Conservation (phyloP, 2,329 filamentous ascomycete species). For the Alternaria triticina region DNA sequence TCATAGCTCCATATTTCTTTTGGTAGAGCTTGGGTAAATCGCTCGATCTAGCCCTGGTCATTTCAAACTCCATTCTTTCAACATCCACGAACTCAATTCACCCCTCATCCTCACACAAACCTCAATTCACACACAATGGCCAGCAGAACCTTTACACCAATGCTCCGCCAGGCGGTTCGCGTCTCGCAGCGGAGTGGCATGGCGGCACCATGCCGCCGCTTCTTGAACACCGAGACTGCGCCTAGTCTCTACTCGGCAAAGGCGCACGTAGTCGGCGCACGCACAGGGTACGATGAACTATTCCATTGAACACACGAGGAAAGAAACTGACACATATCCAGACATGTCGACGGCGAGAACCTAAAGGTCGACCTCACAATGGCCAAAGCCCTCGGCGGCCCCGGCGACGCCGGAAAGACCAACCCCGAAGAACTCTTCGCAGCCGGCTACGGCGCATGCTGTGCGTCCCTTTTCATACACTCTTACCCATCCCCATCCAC, state of each 20-base stretch:
- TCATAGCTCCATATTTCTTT: slow-evolving; percentile 2
- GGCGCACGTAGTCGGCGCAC: slow-evolving; percentile 50
- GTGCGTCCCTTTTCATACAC: too few species aligned
- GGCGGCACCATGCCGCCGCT: slow-evolving; percentile 26
- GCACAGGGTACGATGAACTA: slow-evolving; percentile 31
- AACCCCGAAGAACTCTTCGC: slow-evolving; percentile 56
- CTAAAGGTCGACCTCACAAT: slow-evolving; percentile 51
- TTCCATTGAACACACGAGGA: neutral
- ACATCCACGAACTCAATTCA: too few species aligned
- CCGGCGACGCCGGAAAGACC: slow-evolving; percentile 53
- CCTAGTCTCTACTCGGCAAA: slow-evolving; percentile 49
- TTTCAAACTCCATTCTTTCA: too few species aligned
- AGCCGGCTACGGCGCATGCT: slow-evolving; percentile 57
- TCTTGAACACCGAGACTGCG: slow-evolving; percentile 50
- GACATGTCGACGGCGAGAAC: slow-evolving; percentile 44
- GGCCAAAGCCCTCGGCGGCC: slow-evolving; percentile 54
- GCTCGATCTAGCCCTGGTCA: neutral
- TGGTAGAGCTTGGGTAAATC: neutral
- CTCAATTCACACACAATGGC: slow-evolving; percentile 15
- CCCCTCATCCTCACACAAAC: neutral
- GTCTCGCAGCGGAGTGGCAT: slow-evolving; percentile 6
- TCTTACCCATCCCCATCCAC: too few species aligned
- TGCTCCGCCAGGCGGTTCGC: slow-evolving; percentile 19
- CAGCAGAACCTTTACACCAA: slow-evolving; percentile 16
- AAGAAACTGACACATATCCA: slow-evolving; percentile 2